Base-by-base conservation (phyloP, 768 basidiomycete species). In the Coprinopsis sp. region DNA sequence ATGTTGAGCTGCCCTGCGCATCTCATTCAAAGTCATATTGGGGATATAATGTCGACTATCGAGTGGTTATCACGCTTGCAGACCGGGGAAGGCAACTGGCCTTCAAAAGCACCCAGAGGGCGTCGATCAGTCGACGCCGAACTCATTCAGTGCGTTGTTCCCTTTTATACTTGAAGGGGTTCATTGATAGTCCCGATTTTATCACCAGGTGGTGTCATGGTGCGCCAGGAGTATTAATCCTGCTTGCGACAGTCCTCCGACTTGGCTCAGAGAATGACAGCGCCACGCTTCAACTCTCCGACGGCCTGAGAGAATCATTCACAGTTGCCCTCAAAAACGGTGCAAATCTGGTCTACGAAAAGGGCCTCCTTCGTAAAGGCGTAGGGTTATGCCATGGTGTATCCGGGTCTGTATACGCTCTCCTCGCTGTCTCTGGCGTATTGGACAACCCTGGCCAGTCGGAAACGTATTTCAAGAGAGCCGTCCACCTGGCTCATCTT, bases 301-400 rank as follows among this genome's bases (percentile, higher is more conserved):
- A 59, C 1, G 33, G 51, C 13, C 54, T 71, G 8, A 47, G 54
- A 29, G 49, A 54, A 1, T 65, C 58, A 13, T 53, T 74, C 2
- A 50, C 58, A 11, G 46, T 52, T 3, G 62, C 77, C 2, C 52
- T 77, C 1, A 55, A 60, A 12, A 64, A 61, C 10, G 77, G 68
- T 11, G 73, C 72, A 6, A 55, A 56, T 1, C 54, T 77, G 7
- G 68, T 78, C 12, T 79, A 80, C 52, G 54, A 61, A 7, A 66
- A 63, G 5, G 79, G 80, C 0, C 54, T 80, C 6, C 66, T 80
- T 14, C 67, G 67, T 3, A 82, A 81, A 57, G 79, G 80, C 10
- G 61, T 79, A n/a, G 79, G 80, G 0, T 63, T 81, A 10, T 82
- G 80, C 54, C 79, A 82, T 51, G 80, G 80, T 4, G 68, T 76